phyloP scores from a whole-genome alignment of 768 basidiomycete species.

The Phanerochaete sordida region DNA sequence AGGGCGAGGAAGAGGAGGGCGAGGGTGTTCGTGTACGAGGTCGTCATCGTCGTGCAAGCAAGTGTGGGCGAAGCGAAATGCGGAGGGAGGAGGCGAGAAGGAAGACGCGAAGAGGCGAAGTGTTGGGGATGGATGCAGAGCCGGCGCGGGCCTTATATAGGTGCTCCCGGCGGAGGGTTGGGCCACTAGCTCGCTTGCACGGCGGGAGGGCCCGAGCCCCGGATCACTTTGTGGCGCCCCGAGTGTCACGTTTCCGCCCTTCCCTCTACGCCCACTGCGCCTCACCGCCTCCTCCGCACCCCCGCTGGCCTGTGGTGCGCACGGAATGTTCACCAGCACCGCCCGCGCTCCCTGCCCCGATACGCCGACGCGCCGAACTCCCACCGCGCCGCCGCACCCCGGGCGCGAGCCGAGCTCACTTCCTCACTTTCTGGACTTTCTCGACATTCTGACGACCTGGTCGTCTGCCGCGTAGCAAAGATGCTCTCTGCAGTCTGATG shows the following conservation, averaged over 20 bases:
- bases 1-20: constrained; percentile 20
- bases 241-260: background rate
- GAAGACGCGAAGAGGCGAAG: background rate
- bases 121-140: background rate
- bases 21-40: constrained; percentile 22
- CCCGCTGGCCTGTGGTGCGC: too few relatives aligned
- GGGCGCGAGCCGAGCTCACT: too few relatives aligned
- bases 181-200: background rate
- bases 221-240: constrained; percentile 4
- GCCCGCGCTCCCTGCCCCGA: too few relatives aligned
- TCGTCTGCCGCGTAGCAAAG: too few relatives aligned
- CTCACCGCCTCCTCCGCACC: too few relatives aligned
- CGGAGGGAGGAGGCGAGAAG: background rate
- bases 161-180: background rate
- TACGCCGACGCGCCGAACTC: too few relatives aligned
- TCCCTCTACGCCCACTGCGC: background rate
- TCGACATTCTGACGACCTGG: too few relatives aligned
- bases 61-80: background rate
- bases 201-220: background rate
- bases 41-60: constrained; percentile 16
- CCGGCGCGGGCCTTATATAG: background rate
- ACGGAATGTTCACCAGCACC: too few relatives aligned
- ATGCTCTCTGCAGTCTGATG: too few relatives aligned
- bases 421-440: too few relatives aligned
- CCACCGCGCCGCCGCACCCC: too few relatives aligned